Percentiles rank a stretch among this genome's conserved stretches.
phyloP scores from a whole-genome alignment of 345 rosid species.

The Rhodomyrtus tomentosa region DNA sequence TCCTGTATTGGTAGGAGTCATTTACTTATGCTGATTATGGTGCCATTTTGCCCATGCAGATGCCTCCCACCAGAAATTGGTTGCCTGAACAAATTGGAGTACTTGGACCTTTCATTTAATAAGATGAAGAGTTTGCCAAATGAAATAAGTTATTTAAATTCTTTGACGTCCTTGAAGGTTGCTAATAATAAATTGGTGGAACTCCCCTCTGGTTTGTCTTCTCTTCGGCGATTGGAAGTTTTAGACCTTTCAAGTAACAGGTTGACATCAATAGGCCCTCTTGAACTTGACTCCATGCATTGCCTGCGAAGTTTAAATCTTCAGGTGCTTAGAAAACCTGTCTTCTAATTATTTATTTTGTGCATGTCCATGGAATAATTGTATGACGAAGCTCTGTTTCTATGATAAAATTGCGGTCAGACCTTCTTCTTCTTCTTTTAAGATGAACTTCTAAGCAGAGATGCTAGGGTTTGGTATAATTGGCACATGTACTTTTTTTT shows the following conservation, averaged over 20 bases:
- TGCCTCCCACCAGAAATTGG: conserved; percentile 94
- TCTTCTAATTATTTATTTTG: neutral
- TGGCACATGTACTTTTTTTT: neutral
- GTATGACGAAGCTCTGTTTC: neutral
- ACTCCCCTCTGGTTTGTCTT: conserved; percentile 48
- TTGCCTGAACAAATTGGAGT: conserved; percentile 65
- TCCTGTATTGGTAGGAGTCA: neutral
- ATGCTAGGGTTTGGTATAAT: neutral
- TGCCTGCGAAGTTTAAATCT: conserved; percentile 60
- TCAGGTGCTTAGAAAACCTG: conserved; percentile 40
- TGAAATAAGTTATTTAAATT: conserved; percentile 58
- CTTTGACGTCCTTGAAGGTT: conserved; percentile 60
- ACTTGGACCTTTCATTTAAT: conserved; percentile 87
- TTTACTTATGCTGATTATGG: neutral
- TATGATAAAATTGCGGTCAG: neutral
- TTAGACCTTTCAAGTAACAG: conserved; percentile 83
- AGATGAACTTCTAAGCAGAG: too few species aligned
- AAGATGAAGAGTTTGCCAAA: conserved; percentile 72
- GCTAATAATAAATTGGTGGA: conserved; percentile 81
- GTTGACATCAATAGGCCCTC: conserved; percentile 57
- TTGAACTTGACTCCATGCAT: conserved; percentile 59
- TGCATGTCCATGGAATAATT: neutral
- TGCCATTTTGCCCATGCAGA: conserved; percentile 29
- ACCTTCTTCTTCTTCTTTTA: neutral
- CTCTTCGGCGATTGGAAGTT: conserved; percentile 58